Base-by-base conservation (phyloP, 768 basidiomycete genomes). In the Daedaleopsis nitida region DNA sequence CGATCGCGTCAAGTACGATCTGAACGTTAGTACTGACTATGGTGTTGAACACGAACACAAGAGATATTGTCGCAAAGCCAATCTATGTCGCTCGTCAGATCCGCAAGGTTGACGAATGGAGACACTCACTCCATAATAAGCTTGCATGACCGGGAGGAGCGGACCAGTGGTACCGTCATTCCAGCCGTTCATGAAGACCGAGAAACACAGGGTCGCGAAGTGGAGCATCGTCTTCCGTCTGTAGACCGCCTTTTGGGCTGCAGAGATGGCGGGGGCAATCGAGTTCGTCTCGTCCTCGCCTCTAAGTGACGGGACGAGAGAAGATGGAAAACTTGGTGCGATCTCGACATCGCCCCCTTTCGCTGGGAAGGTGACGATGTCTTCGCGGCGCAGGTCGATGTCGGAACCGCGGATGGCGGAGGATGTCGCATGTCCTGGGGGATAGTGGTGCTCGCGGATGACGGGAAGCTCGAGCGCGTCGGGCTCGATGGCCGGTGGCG, bases 81-180 rank as follows among this genome's bases (percentile, higher is more conserved):
- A 83, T 77, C 80, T 83, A 8, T 32, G 27, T 32, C 3, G 27
- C 27, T 32, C 27, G 27, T 57, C 24, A 49, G 51, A 17, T 55
- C 13, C 37, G 38, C 23, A 7, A 1, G 38, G 10, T 10, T 17
- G 16, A 23, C 21, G 24, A 21, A n/a, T 24, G 10, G 19, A 13
- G 9, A 49, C 47, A 24, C 74, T 52, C 58, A 82, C 82, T 61
- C 74, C 69, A 69, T 82, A 83, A 72, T 81, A 78, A 7, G 73
- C 69, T 70, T 90, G 90, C 51, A 94, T 86, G 13, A 83, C 79
- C 1, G 90, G 92, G 12, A 94, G 73, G 21, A 94, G 74, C 1
- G 92, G 90, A 5, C 92, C 92, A 14, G 83, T 83, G 0, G 86
- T 80, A 14, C 86, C 86, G 71, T 91, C 91, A 65, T 88, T 91